These are phyloP conservation scores for Psilocybe mexicana DNA, from an alignment of 1,284 basidiomycete genomes.

Conservation along the genomic window DNA sequence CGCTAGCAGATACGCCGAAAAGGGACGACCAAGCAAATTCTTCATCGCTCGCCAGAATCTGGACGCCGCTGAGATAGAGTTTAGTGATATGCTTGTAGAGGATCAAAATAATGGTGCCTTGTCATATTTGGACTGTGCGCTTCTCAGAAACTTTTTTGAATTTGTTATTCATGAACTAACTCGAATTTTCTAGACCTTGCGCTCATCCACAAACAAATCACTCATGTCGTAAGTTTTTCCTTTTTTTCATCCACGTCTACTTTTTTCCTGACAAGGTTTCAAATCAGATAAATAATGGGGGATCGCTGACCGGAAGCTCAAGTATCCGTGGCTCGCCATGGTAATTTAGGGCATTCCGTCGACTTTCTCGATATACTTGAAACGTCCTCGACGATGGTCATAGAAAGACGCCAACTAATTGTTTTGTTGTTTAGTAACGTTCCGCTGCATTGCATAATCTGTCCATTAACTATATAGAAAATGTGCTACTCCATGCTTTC, in stretches of 20 bases:
- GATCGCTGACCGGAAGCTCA: constrained; percentile 36
- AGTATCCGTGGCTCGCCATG: constrained; percentile 49
- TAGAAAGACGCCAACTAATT: no score
- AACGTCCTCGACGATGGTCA: no score
- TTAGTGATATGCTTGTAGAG: constrained; percentile 95
- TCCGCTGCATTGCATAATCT: no score
- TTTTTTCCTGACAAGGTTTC: constrained; percentile 2
- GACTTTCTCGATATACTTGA: neutral
- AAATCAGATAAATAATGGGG: constrained; percentile 44
- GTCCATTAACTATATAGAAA: no score
- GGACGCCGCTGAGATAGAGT: constrained; percentile 94
- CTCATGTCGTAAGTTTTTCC: constrained; percentile 53
- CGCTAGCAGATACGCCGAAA: constrained; percentile 62
- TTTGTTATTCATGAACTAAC: neutral
- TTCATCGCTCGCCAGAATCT: constrained; percentile 89
- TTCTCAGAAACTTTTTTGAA: neutral
- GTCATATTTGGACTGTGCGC: constrained; percentile 85
- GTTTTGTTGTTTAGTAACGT: no score
- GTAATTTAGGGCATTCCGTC: constrained; percentile 31
- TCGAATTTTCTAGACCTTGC: constrained; percentile 34
- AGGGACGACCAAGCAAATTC: constrained; percentile 67
- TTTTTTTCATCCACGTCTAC: neutral
- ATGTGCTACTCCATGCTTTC: no score
- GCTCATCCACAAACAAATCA: constrained; percentile 49
- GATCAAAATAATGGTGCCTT: constrained; percentile 96